Conservation (phyloP, 192 early-diverging fungal species). For the Backusella luteola region DNA sequence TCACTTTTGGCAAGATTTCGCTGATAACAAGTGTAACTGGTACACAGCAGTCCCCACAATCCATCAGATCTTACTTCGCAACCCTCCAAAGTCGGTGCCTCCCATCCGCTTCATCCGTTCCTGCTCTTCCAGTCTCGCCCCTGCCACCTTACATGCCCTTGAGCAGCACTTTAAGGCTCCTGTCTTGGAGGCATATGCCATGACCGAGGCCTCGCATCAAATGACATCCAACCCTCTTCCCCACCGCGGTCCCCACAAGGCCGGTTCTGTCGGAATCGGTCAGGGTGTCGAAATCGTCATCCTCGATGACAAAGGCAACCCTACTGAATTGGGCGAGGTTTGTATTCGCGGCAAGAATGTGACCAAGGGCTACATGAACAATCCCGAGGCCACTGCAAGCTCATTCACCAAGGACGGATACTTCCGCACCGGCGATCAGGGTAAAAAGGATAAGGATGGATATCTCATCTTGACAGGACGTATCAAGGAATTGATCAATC, state of each 20-base stretch:
- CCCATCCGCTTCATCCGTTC: slow-evolving; percentile 76
- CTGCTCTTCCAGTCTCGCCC: slow-evolving; percentile 75
- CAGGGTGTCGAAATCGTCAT: slow-evolving; percentile 76
- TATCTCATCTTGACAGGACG: slow-evolving; percentile 81
- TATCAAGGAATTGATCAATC: slow-evolving; percentile 90
- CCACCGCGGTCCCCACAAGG: slow-evolving; percentile 51
- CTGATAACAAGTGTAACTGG: slow-evolving; percentile 59
- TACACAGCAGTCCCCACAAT: slow-evolving; percentile 83
- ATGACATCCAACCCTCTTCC: slow-evolving; percentile 82
- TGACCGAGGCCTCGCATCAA: slow-evolving; percentile 90
- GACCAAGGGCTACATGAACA: slow-evolving; percentile 76
- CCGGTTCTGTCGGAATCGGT: slow-evolving; percentile 76
- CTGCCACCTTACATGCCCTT: slow-evolving; percentile 60
- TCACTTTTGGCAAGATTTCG: slow-evolving; percentile 76
- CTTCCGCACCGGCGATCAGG: slow-evolving; percentile 88
- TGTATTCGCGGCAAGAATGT: slow-evolving; percentile 83
- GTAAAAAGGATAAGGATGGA: slow-evolving; percentile 73
- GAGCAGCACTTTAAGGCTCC: slow-evolving; percentile 66
- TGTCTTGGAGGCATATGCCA: slow-evolving; percentile 82
- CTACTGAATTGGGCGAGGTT: slow-evolving; percentile 67
- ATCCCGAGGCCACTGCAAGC: slow-evolving; percentile 58
- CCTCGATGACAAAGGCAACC: slow-evolving; percentile 58
- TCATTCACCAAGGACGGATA: slow-evolving; percentile 64
- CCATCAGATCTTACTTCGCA: slow-evolving; percentile 76
- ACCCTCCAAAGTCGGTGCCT: slow-evolving; percentile 39